These are phyloP conservation scores for Linanthus parryae DNA, from an alignment of 148 eudicot species.

Conservation along the genomic window DNA sequence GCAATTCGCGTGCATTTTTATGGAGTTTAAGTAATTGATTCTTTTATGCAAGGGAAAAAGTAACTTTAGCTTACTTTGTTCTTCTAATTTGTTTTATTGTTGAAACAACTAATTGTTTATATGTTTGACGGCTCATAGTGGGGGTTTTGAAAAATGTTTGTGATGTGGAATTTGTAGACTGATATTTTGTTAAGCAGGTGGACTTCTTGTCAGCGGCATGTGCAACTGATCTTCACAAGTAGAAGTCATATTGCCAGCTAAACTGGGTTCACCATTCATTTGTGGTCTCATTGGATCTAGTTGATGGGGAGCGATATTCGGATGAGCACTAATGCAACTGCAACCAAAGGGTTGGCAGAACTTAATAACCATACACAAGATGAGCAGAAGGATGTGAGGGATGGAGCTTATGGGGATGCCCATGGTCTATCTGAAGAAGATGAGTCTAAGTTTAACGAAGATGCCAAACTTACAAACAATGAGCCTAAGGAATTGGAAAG, in stretches of 20 bases:
- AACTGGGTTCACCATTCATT: slow-evolving; percentile 23
- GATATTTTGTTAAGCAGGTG: slow-evolving; percentile 10
- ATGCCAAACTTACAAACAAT: slow-evolving; percentile 15
- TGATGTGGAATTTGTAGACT: slow-evolving; percentile 17
- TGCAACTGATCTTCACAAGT: slow-evolving; percentile 23
- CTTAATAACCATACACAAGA: slow-evolving; percentile 23
- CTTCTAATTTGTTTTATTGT: no score
- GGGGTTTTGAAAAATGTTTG: no score
- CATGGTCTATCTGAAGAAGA: slow-evolving; percentile 41
- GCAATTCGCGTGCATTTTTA: no score
- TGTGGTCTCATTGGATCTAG: slow-evolving; percentile 43
- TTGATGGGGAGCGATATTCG: slow-evolving; percentile 52
- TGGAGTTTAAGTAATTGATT: no score
- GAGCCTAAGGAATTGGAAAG: slow-evolving; percentile 12
- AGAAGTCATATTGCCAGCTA: slow-evolving; percentile 19
- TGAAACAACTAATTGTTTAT: no score
- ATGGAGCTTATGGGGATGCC: slow-evolving; percentile 31
- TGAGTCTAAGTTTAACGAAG: slow-evolving; percentile 26
- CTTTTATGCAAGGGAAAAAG: no score
- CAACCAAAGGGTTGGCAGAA: slow-evolving; percentile 33
- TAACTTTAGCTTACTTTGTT: no score
- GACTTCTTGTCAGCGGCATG: slow-evolving; percentile 31
- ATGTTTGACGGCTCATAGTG: no score
- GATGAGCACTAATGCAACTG: slow-evolving; percentile 25
- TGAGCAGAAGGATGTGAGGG: slow-evolving; percentile 35